A percentile compares a stretch with the other conserved stretches of the same genome.
Evolutionary conservation across 1,284 basidiomycete genomes (phyloP).

Genomic region (Phellopilus nigrolimitatus): DNA sequence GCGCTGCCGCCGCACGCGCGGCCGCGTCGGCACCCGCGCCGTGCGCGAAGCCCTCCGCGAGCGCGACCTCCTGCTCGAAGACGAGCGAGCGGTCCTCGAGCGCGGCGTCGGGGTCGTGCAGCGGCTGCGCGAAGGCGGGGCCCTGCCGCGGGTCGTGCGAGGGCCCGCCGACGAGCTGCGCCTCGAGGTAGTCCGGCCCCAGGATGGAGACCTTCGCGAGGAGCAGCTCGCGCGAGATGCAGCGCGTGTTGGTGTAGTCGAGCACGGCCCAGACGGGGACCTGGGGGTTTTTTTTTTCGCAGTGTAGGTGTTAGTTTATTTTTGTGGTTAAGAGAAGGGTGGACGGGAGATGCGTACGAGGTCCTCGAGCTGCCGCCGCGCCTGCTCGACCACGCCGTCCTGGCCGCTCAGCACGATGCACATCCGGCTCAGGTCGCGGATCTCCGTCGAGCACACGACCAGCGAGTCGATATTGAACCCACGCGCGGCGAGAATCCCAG

Average conservation of each 20-base stretch:
- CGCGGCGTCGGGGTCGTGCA: conserved; percentile 21
- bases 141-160: conserved; percentile 63
- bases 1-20: conserved; percentile 29
- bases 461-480: conserved; percentile 99
- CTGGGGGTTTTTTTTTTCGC: too few species aligned
- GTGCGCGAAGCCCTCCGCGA: conserved; percentile 75
- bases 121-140: conserved; percentile 11
- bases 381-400: conserved; percentile 97
- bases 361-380: conserved; percentile 89
- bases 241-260: conserved; percentile 90
- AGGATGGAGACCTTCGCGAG: conserved; percentile 94
- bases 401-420: conserved; percentile 96
- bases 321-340: conserved; percentile 5
- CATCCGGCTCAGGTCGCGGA: conserved; percentile 96
- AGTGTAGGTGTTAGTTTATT: neutral
- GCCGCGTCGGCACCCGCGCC: conserved; percentile 33
- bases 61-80: conserved; percentile 59
- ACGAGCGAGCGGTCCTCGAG: conserved; percentile 39
- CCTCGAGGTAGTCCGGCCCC: conserved; percentile 95
- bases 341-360: conserved; percentile 52
- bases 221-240: conserved; percentile 83
- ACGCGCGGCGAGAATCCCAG: conserved; percentile 93
- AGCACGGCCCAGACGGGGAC: conserved; percentile 97
- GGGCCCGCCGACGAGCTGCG: conserved; percentile 79
- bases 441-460: conserved; percentile 97